A percentile compares a stretch with the other conserved stretches of the same genome.
These are phyloP conservation scores for Ceratocystis cubensis DNA, from an alignment of 2,329 filamentous ascomycete genomes.

Conservation along the genomic window DNA sequence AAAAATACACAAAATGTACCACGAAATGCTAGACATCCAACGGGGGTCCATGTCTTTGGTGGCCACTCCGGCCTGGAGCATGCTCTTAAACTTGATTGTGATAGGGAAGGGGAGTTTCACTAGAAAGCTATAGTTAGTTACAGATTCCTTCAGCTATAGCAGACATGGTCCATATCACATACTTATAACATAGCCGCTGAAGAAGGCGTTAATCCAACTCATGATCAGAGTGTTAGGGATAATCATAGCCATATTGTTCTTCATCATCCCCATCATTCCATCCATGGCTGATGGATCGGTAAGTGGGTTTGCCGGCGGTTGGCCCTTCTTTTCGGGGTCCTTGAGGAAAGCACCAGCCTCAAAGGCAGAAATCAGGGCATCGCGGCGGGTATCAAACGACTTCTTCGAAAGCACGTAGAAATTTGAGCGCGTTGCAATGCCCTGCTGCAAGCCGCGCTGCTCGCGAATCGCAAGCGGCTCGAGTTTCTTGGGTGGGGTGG, in stretches of 20 bases:
- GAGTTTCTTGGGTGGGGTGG: conserved; percentile 69
- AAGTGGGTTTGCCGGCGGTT: conserved; percentile 86
- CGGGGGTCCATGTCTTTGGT: conserved; percentile 92
- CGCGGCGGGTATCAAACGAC: conserved; percentile 69
- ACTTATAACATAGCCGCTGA: conserved; percentile 96
- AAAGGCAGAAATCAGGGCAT: conserved; percentile 66
- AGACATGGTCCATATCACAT: conserved; percentile 24
- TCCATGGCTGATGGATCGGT: conserved; percentile 95
- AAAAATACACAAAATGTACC: conserved; percentile 97
- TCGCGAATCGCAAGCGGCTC: conserved; percentile 67
- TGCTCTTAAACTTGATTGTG: conserved; percentile 98
- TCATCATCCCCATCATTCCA: conserved; percentile 99
- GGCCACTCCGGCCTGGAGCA: conserved; percentile 93
- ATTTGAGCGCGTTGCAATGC: conserved; percentile 73
- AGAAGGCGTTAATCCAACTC: conserved; percentile 99
- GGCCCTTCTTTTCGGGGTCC: conserved; percentile 71
- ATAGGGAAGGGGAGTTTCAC: conserved; percentile 97
- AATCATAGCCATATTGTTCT: conserved; percentile 99
- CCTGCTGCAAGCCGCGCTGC: conserved; percentile 71
- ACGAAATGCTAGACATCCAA: conserved; percentile 97
- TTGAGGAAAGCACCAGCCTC: conserved; percentile 82
- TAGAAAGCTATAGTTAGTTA: conserved; percentile 24
- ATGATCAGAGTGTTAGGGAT: conserved; percentile 97
- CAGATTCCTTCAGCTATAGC: neutral
- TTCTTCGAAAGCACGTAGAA: conserved; percentile 64